Base-by-base conservation (phyloP, 345 rosid species). In the Gossypium sturtianum region DNA sequence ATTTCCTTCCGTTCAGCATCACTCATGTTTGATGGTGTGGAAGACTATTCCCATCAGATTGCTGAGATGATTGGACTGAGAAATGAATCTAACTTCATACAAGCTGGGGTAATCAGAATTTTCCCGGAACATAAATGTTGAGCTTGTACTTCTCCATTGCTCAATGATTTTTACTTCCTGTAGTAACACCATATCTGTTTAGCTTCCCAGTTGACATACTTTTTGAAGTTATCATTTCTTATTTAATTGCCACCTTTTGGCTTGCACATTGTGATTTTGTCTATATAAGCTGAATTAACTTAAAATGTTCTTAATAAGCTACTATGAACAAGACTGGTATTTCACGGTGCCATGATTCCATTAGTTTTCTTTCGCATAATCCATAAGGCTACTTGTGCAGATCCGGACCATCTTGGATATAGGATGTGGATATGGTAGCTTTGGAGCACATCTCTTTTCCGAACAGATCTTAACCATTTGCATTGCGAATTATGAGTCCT, bases 351-450 rank as follows among this genome's bases (percentile, higher is more conserved):
- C 60, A 27, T 69, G 23, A 16, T 52, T 51, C 20, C 59, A n/a
- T 25, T 17, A 27, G 25, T 25, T 2, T 34, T 23, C 53, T 44
- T 61, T 56, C 54, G 7, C 12, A 27, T 23, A 23, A 60, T 73
- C 25, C 20, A 16, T 61, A 16, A 41, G 34, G 43, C 34, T 58
- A 41, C 10, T 23, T 59, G 80, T 84, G 83, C 91, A 96, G 98
- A 89, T 96, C 60, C 88, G 99, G 81, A 91, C 93, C 69, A 87
- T 96, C 57, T 86, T 96, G 86, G 99, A 96, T 81, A 88, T 96
- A 80, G 99, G 98, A 73, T 96, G 99, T 79, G 99, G 99, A 77
- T 96, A 91, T 73, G 98, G 99, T 71, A 96, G 99, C 89, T 96
- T 91, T 83, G 99, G 99, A 58, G 99, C 99, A 29, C 99, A 93